Evolutionary conservation across 352 stramenopile species (phyloP), one percentile per base, ranked within the genome.

Genomic region (Saprolegnia diclina): DNA sequence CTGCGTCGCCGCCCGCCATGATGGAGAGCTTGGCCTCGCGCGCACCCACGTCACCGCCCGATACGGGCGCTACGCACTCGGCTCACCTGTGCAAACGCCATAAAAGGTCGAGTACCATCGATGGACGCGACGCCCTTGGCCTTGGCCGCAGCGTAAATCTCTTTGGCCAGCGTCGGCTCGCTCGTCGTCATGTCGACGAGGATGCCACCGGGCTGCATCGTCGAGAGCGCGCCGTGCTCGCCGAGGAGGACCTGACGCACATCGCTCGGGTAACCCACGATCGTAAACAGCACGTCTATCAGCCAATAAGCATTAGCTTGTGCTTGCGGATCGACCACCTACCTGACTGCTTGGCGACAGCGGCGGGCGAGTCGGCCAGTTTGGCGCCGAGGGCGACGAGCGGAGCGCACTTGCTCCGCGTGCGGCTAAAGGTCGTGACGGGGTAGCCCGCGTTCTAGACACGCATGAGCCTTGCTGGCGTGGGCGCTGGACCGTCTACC

Each of bases 111-210:
- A 19, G 57, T 29, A 73, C 61, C 86, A 70, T 94, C 86, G 14
- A 95, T 74, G n/a, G 79, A 82, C 16, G 78, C 88, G 1, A 93
- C 76, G 11, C 83, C 85, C 62, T 89, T 87, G 35, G 71, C 35
- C 65, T 93, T 92, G 9, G 81, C 88, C 0, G 67, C 75, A 35
- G 88, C 76, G 64, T 92, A 89, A 24, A 97, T 94, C 56, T 95
- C 87, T 71, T 94, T 90, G 4, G 90, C 89, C 19, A 97, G 74
- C 19, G 80, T 87, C 45, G 90, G 90, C 40, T 91, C 78, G 63
- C 85, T 95, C 0, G 90, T 97, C 1, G 90, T 96, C 88, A 96
- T 96, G 66, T 97, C 90, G 44, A 96, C 86, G 65, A 96, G 83
- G 65, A 96, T 86, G 9, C 88, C 81, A 22, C 84, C 88, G 35